These are phyloP conservation scores for Brassica napus DNA, from an alignment of 345 rosid species.

Conservation along the genomic window DNA sequence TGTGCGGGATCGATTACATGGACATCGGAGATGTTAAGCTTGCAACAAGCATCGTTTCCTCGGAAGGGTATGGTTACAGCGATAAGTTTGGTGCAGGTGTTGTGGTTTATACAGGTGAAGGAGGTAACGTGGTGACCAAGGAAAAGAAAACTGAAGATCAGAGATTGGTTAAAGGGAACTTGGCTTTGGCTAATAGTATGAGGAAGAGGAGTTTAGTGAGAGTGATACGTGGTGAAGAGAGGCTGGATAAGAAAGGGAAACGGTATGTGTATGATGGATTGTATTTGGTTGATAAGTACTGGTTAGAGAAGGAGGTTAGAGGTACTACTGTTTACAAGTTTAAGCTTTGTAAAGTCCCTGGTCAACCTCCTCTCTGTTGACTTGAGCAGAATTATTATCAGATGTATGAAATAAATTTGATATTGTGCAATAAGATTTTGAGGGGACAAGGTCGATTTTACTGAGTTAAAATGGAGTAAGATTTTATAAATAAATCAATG, in stretches of 20 bases:
- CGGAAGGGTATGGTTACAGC: conserved; percentile 69
- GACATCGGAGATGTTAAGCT: conserved; percentile 40
- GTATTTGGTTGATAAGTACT: conserved; percentile 55
- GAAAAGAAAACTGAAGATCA: conserved; percentile 71
- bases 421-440: background rate
- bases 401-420: background rate
- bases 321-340: conserved; percentile 77
- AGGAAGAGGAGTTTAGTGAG: conserved; percentile 53
- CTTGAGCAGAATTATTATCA: background rate
- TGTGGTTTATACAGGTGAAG: conserved; percentile 72
- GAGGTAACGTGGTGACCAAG: conserved; percentile 65
- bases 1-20: conserved; percentile 77
- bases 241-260: conserved; percentile 33
- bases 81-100: conserved; percentile 56
- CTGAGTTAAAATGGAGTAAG: background rate
- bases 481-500: background rate
- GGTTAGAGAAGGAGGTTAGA: conserved; percentile 60
- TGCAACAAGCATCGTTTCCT: conserved; percentile 75
- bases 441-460: background rate
- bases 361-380: conserved; percentile 1
- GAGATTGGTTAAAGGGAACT: conserved; percentile 69
- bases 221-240: conserved; percentile 69
- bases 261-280: conserved; percentile 78
- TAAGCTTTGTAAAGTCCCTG: conserved; percentile 50
- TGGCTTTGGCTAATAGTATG: conserved; percentile 64